These are phyloP conservation scores for Nemophila menziesii DNA, from an alignment of 257 asterid species.

Conservation along the genomic window DNA sequence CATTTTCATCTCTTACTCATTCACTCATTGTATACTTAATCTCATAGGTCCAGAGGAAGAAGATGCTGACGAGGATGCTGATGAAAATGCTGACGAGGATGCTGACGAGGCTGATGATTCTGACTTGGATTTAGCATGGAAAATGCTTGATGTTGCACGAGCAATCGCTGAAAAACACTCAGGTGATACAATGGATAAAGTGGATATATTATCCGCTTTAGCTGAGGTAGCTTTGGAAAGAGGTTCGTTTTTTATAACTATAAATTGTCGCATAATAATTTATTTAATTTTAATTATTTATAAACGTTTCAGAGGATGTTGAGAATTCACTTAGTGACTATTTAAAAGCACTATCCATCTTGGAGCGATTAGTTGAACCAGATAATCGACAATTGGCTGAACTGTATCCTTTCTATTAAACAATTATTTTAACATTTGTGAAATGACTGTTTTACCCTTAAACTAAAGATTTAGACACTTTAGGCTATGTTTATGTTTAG, in stretches of 20 bases:
- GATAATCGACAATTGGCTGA: constrained; percentile 86
- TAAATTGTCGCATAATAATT: neutral
- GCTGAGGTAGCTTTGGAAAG: constrained; percentile 97
- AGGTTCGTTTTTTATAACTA: constrained; percentile 37
- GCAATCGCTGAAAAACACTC: constrained; percentile 77
- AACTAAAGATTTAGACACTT: constrained; percentile 56
- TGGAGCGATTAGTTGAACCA: constrained; percentile 79
- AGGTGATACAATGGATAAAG: constrained; percentile 73
- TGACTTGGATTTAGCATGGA: constrained; percentile 97
- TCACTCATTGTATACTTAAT: neutral
- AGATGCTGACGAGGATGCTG: constrained; percentile 53
- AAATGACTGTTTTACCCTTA: constrained; percentile 30
- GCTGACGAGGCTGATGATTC: constrained; percentile 96
- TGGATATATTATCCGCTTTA: constrained; percentile 83
- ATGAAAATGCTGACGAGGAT: constrained; percentile 66
- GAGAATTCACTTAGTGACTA: constrained; percentile 94
- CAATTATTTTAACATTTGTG: too few relatives aligned
- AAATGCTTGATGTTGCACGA: constrained; percentile 94
- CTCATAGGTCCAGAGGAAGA: constrained; percentile 17
- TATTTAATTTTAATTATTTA: neutral
- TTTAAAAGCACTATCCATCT: constrained; percentile 70
- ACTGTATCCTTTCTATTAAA: constrained; percentile 62
- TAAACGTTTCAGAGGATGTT: constrained; percentile 56
- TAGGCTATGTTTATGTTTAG: constrained; percentile 81
- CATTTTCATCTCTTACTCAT: neutral